A percentile compares a stretch with the other conserved stretches of the same genome.
Conservation (phyloP, 192 early-diverging fungal species). For the Backusella macrospora region DNA sequence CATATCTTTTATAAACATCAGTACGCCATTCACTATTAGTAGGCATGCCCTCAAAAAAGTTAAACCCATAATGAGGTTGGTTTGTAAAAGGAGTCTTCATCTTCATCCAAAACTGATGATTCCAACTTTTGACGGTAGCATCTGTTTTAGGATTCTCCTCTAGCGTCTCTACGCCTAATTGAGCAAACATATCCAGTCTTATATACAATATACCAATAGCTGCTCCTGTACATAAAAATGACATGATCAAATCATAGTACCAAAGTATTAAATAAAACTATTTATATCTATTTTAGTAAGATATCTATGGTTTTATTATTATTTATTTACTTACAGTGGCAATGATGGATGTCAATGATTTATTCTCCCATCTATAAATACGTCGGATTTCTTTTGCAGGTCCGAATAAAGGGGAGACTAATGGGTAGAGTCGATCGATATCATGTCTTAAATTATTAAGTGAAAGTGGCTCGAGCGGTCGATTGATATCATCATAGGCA, state of each 20-base stretch:
- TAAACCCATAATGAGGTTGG: constrained; percentile 3
- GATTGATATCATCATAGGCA: constrained; percentile 21
- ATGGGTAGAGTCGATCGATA: constrained; percentile 21
- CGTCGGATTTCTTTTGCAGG: constrained; percentile 14
- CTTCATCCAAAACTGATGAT: constrained; percentile 1
- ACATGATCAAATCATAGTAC: constrained; percentile 32
- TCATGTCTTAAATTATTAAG: constrained; percentile 21
- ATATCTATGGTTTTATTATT: too few relatives aligned
- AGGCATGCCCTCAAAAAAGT: constrained; percentile 17
- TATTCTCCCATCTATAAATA: constrained; percentile 38
- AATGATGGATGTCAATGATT: constrained; percentile 13
- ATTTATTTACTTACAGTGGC: constrained; percentile 13
- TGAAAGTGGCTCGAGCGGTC: constrained; percentile 24
- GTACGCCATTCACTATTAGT: constrained; percentile 26
- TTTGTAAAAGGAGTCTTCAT: constrained; percentile 3
- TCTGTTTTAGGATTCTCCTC: constrained; percentile 10
- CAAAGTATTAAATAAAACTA: constrained; percentile 30
- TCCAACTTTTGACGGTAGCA: constrained; percentile 19
- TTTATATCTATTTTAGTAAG: not conserved
- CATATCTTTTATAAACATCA: constrained; percentile 26
- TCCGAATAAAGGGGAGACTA: constrained; percentile 13
- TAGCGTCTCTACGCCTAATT: constrained; percentile 7
- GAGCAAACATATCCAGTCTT: constrained; percentile 18
- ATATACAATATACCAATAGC: constrained; percentile 11
- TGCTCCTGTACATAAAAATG: constrained; percentile 1